Evolutionary conservation across 805 yeast species (phyloP).

Genomic region (Ogataea pini): DNA sequence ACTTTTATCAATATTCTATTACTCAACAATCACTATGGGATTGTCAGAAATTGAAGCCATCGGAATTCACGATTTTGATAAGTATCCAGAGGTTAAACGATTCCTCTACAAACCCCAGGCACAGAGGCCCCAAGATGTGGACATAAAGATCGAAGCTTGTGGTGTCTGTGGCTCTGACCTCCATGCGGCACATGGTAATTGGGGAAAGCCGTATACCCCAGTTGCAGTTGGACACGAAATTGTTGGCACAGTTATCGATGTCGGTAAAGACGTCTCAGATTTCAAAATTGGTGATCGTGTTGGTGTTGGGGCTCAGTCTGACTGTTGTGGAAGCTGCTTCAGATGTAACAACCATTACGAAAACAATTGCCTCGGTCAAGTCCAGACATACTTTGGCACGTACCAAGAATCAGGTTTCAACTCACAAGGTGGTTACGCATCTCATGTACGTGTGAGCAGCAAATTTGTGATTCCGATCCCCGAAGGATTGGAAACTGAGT

Average conservation of each 20-base stretch:
- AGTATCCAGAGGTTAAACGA: slow-evolving; percentile 22
- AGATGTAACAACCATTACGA: slow-evolving; percentile 58
- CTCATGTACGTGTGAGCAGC: slow-evolving; percentile 64
- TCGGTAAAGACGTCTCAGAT: slow-evolving; percentile 55
- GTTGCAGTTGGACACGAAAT: slow-evolving; percentile 63
- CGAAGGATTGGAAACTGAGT: slow-evolving; percentile 47
- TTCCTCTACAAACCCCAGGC: slow-evolving; percentile 38
- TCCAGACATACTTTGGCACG: slow-evolving; percentile 38
- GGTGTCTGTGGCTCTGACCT: slow-evolving; percentile 65
- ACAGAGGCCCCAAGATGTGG: slow-evolving; percentile 43
- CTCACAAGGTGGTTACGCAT: slow-evolving; percentile 68
- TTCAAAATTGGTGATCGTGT: slow-evolving; percentile 71
- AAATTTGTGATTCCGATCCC: slow-evolving; percentile 67
- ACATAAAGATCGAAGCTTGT: slow-evolving; percentile 44
- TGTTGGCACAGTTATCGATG: slow-evolving; percentile 55
- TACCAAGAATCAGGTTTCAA: slow-evolving; percentile 31
- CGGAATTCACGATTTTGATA: slow-evolving; percentile 1
- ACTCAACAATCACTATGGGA: neutral
- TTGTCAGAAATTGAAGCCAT: slow-evolving; percentile 1
- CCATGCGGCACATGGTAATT: slow-evolving; percentile 51
- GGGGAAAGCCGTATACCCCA: slow-evolving; percentile 44
- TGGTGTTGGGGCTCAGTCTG: slow-evolving; percentile 74
- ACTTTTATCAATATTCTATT: no score
- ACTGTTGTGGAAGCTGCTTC: slow-evolving; percentile 60
- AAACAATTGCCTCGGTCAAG: slow-evolving; percentile 38